These are phyloP conservation scores for Sclerotinia sclerotiorum DNA, from an alignment of 2,329 filamentous ascomycete species.

Conservation along the genomic window DNA sequence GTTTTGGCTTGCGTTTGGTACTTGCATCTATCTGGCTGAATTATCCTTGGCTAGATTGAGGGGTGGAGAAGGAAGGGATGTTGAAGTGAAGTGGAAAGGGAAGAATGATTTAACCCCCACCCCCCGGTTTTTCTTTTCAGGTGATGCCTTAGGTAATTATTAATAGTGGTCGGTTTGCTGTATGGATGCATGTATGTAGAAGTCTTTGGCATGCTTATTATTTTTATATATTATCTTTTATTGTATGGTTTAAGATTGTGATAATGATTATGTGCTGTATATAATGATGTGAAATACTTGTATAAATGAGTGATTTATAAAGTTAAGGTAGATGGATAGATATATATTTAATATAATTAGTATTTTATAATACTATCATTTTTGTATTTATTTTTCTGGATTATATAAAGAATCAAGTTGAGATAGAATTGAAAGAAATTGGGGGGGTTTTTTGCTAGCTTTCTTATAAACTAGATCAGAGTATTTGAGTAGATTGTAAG, in stretches of 20 bases:
- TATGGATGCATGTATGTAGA: slow-evolving; percentile 6
- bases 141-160: slow-evolving; percentile 15
- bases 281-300: too few species aligned
- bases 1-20: not conserved
- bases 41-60: slow-evolving; percentile 15
- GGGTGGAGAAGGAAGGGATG: not conserved
- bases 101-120: not conserved
- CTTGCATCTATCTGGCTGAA: slow-evolving; percentile 13
- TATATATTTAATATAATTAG: too few species aligned
- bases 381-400: too few species aligned
- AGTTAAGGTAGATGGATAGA: too few species aligned
- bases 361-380: too few species aligned
- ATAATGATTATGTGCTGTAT: too few species aligned
- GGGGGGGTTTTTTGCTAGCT: too few species aligned
- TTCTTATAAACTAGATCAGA: too few species aligned
- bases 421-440: too few species aligned
- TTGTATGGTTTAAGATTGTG: not conserved
- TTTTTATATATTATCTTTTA: not conserved
- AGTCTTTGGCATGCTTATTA: not conserved
- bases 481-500: too few species aligned
- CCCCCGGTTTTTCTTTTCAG: not conserved
- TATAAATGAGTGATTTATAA: too few species aligned
- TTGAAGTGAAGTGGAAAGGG: not conserved
- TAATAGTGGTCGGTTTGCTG: slow-evolving; percentile 8
- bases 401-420: too few species aligned